A percentile compares a stretch with the other conserved stretches of the same genome.
phyloP scores from a whole-genome alignment of 495 filamentous ascomycete species.

The Rhypophila decipiens region DNA sequence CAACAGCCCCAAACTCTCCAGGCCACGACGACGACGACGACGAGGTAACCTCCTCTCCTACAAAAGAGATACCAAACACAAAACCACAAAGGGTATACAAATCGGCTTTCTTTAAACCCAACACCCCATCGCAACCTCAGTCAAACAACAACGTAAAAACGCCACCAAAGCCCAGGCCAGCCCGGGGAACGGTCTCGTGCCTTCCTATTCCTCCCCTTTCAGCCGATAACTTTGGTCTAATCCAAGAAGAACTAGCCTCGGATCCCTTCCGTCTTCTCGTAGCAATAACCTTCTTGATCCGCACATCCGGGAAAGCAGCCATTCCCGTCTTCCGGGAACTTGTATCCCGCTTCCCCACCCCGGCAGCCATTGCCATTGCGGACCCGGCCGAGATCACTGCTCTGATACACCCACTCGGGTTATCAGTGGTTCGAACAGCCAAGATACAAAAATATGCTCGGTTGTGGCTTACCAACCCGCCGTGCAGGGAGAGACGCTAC shows the following conservation, averaged over 20 bases:
- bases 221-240: conserved; percentile 60
- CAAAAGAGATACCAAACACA: no score
- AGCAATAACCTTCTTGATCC: conserved; percentile 76
- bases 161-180: conserved; percentile 21
- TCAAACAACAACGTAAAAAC: background rate
- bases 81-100: no score
- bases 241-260: conserved; percentile 71
- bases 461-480: conserved; percentile 61
- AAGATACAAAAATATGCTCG: conserved; percentile 60
- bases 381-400: conserved; percentile 48
- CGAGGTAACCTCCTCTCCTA: no score
- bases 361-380: conserved; percentile 57
- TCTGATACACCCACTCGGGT: conserved; percentile 67
- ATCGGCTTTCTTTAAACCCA: no score
- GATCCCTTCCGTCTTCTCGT: conserved; percentile 69
- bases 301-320: conserved; percentile 66
- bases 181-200: conserved; percentile 50
- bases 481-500: conserved; percentile 52
- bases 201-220: conserved; percentile 67
- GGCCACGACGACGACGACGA: no score
- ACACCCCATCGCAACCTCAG: no score
- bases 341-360: conserved; percentile 60
- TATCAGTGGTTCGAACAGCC: conserved; percentile 49
- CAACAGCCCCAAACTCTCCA: no score
- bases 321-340: conserved; percentile 70